These are phyloP conservation scores for Lenzites betulinus DNA, from an alignment of 768 basidiomycete species.

Conservation along the genomic window DNA sequence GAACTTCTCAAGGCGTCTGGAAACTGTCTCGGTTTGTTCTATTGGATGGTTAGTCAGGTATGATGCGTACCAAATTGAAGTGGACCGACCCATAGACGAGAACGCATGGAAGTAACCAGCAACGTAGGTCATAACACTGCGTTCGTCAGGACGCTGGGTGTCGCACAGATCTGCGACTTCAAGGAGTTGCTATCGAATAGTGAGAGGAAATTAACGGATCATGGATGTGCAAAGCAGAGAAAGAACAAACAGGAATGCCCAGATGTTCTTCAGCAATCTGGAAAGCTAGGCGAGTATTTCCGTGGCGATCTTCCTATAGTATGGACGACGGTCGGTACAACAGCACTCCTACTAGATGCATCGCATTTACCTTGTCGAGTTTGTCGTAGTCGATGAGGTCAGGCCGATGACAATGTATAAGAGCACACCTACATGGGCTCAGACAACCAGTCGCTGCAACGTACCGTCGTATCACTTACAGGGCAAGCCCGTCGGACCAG, in stretches of 20 bases:
- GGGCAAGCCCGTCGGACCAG: conserved; percentile 93
- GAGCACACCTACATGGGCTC: conserved; percentile 73
- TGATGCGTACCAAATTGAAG: not conserved
- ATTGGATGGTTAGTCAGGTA: not conserved
- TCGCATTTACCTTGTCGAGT: conserved; percentile 69
- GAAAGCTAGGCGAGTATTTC: conserved; percentile 88
- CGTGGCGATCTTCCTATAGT: conserved; percentile 70
- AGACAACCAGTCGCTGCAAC: not conserved
- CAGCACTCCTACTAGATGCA: not conserved
- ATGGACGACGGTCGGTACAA: not conserved
- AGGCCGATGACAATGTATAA: conserved; percentile 97
- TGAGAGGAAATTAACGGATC: conserved; percentile 1
- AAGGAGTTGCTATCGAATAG: conserved; percentile 70
- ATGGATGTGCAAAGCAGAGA: conserved; percentile 9
- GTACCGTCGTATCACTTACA: conserved; percentile 46
- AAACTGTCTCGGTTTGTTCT: conserved; percentile 96
- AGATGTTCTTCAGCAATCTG: conserved; percentile 84
- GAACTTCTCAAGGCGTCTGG: conserved; percentile 92
- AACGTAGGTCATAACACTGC: conserved; percentile 97
- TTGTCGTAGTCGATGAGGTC: conserved; percentile 90
- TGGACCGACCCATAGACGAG: conserved; percentile 83
- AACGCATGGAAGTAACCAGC: conserved; percentile 99
- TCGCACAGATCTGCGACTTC: conserved; percentile 97
- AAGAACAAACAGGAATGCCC: conserved; percentile 76
- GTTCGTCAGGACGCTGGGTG: conserved; percentile 86